A percentile compares a stretch with the other conserved stretches of the same genome.
phyloP scores from a whole-genome alignment of 176 grass and related monocot genomes.

The Triticum aestivum region DNA sequence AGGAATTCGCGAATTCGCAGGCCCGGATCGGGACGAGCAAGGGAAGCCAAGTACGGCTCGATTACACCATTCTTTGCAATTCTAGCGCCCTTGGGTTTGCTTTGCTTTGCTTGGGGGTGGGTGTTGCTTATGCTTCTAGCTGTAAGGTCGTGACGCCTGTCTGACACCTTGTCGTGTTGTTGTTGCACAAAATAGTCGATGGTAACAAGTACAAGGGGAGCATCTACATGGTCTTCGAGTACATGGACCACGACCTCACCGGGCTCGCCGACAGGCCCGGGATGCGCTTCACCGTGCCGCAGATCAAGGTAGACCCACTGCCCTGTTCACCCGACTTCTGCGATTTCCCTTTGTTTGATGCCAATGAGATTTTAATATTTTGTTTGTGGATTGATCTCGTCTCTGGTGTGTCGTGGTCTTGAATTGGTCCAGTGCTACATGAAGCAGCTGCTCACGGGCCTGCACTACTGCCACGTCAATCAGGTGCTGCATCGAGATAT shows the following conservation, averaged over 20 bases:
- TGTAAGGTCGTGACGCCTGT: background rate
- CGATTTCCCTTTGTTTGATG: too few relatives aligned
- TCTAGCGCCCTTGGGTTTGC: background rate
- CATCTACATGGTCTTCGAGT: conserved; percentile 90
- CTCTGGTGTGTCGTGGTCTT: background rate
- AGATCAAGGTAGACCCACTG: conserved; percentile 99
- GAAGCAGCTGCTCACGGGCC: conserved; percentile 89
- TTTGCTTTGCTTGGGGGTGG: conserved; percentile 3
- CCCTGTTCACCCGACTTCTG: too few relatives aligned
- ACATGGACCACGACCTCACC: conserved; percentile 89
- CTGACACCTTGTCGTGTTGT: conserved; percentile 19
- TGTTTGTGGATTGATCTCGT: background rate
- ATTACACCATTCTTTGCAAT: conserved; percentile 3
- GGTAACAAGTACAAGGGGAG: conserved; percentile 79
- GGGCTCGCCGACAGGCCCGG: conserved; percentile 76
- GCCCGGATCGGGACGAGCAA: conserved; percentile 88
- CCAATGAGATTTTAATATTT: background rate
- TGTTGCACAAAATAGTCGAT: conserved; percentile 30
- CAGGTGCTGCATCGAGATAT: conserved; percentile 97
- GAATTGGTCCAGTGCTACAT: conserved; percentile 61
- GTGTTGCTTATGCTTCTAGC: background rate
- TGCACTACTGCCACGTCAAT: conserved; percentile 92
- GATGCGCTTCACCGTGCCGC: conserved; percentile 72
- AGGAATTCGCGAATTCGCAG: conserved; percentile 35
- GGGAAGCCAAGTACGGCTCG: conserved; percentile 64